Evolutionary conservation across 805 yeast genomes (phyloP).

Genomic region (Wickerhamiella dianesei): DNA sequence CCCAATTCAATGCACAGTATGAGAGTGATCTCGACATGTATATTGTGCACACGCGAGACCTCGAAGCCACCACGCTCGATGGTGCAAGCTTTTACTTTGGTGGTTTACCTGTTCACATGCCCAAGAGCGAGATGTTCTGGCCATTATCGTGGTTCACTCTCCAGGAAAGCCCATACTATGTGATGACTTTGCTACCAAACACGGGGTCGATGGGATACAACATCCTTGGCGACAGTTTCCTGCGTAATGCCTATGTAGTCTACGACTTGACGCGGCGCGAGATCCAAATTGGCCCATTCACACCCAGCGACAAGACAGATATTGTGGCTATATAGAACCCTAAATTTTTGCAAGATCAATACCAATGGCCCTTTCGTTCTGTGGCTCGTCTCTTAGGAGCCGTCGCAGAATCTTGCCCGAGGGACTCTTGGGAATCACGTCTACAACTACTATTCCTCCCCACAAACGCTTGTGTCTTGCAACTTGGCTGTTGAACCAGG

Average conservation of each 20-base stretch:
- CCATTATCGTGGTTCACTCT: constrained; percentile 21
- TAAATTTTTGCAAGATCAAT: constrained; percentile 12
- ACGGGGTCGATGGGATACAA: constrained; percentile 22
- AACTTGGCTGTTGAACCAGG: constrained; percentile 24
- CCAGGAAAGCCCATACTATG: constrained; percentile 18
- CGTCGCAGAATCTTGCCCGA: constrained; percentile 91
- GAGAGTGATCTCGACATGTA: constrained; percentile 30
- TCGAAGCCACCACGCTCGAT: constrained; percentile 11
- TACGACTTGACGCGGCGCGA: constrained; percentile 41
- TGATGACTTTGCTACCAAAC: constrained; percentile 21
- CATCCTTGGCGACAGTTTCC: constrained; percentile 44
- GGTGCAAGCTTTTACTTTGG: constrained; percentile 36
- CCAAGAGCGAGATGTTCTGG: constrained; percentile 27
- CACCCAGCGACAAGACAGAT: constrained; percentile 8
- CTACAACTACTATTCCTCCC: constrained; percentile 48
- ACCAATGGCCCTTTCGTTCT: constrained; percentile 16
- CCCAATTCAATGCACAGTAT: constrained; percentile 30
- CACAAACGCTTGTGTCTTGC: constrained; percentile 26
- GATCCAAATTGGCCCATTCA: constrained; percentile 33
- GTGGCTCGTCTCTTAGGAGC: constrained; percentile 48
- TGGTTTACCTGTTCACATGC: constrained; percentile 37
- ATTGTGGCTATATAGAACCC: constrained; percentile 8
- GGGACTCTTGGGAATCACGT: constrained; percentile 81
- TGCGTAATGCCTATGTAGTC: constrained; percentile 43
- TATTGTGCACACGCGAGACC: constrained; percentile 26